Percentiles rank a stretch among this genome's conserved stretches.
These are phyloP conservation scores for Sugiyamaella qingdaonensis DNA, from an alignment of 805 yeast species.

Conservation along the genomic window DNA sequence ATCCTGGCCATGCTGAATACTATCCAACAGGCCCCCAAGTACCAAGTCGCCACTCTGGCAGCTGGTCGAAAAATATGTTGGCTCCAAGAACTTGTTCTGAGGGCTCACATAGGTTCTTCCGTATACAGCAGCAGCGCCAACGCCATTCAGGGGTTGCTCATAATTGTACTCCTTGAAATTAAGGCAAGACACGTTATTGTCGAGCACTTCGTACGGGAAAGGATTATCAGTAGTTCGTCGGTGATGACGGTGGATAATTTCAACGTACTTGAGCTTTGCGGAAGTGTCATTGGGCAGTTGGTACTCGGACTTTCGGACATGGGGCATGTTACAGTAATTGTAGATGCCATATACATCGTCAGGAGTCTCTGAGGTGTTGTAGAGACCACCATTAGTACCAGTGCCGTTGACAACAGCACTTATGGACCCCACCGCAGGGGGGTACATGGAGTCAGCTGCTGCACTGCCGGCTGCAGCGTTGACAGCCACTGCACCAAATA, in stretches of 20 bases:
- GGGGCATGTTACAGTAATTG: conserved; percentile 46
- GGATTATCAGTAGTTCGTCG: conserved; percentile 42
- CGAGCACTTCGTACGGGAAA: conserved; percentile 31
- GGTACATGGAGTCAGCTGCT: conserved; percentile 15
- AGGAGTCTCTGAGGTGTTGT: conserved; percentile 15
- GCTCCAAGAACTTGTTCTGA: conserved; percentile 30
- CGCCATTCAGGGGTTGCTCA: conserved; percentile 23
- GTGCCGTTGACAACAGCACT: conserved; percentile 7
- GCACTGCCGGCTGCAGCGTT: conserved; percentile 1
- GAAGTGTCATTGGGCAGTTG: conserved; percentile 13
- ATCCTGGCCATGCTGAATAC: conserved; percentile 39
- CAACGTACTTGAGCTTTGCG: conserved; percentile 34
- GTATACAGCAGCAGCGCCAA: conserved; percentile 15
- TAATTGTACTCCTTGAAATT: conserved; percentile 25
- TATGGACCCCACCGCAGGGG: conserved; percentile 7
- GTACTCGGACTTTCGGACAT: conserved; percentile 33
- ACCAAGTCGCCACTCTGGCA: conserved; percentile 42
- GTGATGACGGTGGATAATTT: conserved; percentile 43
- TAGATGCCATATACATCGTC: conserved; percentile 35
- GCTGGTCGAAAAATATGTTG: conserved; percentile 30
- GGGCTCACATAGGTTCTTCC: conserved; percentile 26
- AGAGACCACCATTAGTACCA: conserved; percentile 12
- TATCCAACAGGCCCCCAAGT: conserved; percentile 39
- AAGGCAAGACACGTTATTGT: conserved; percentile 16
- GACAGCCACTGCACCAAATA: not conserved